A percentile compares a stretch with the other conserved stretches of the same genome.
phyloP scores from a whole-genome alignment of 371 early-diverging fungal genomes.

The Encephalitozoon intestinalis region DNA sequence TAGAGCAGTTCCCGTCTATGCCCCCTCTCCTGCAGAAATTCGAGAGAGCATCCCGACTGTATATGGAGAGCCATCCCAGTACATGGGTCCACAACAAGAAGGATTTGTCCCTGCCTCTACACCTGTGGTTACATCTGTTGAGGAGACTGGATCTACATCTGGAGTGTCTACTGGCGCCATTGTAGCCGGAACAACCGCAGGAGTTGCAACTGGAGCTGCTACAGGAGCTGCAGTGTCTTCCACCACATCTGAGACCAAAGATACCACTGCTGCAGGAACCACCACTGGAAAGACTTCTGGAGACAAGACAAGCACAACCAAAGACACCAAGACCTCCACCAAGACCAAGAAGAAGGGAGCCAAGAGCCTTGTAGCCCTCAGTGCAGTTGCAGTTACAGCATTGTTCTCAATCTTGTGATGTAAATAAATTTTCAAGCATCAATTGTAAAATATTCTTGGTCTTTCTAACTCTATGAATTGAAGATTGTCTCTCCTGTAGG shows the following conservation, averaged over 20 bases:
- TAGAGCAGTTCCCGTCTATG: background rate
- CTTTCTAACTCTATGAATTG: too few species aligned
- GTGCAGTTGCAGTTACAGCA: background rate
- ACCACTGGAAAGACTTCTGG: background rate
- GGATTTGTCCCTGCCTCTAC: background rate
- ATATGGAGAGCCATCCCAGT: background rate
- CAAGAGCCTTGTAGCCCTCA: background rate
- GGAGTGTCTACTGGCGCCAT: too few species aligned
- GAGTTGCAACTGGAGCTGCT: too few species aligned
- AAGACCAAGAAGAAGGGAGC: background rate
- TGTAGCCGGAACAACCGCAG: too few species aligned
- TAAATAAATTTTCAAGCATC: slow-evolving; percentile 10
- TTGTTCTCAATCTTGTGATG: slow-evolving; percentile 3
- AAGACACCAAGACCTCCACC: background rate
- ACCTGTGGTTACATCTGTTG: background rate
- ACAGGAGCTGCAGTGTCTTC: background rate
- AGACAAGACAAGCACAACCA: background rate
- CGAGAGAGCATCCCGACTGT: background rate
- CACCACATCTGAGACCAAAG: background rate
- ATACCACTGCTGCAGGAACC: background rate
- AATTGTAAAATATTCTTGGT: too few species aligned
- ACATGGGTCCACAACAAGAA: background rate
- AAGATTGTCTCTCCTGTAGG: too few species aligned
- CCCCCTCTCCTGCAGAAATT: background rate
- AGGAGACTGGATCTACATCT: background rate